Base-by-base conservation (phyloP, 2,329 filamentous ascomycete genomes). In the Ascomycota sp. region DNA sequence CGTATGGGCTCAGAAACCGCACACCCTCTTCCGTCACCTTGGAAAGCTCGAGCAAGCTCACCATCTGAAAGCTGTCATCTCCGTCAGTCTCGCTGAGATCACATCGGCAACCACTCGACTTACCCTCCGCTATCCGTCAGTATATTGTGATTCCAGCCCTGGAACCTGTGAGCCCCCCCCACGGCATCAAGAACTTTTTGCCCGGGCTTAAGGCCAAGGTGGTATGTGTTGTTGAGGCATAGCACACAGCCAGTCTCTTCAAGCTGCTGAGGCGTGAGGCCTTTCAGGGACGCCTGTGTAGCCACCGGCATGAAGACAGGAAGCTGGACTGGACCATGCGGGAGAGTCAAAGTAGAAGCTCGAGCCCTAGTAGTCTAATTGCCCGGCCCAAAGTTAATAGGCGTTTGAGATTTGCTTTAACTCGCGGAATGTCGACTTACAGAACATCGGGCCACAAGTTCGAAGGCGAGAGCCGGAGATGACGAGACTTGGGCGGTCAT, bases 261-360 rank as follows among this genome's bases (percentile, higher is more conserved):
- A 3, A 98, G 63, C 47, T 98, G 89, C 39, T 86, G 75, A 1
- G 86, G 83, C 0, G 89, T 95, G 32, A 98, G 57, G 26, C 89
- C 89, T 50, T 98, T 98, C 24, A 98, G 63, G 0, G 86, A 93
- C 1, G 81, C 89, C 54, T 98, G 89, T 1, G 89, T 98, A 20
- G 89, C 89, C 26, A 98, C 89, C 11, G 89, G 89, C 89, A 98
- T 98, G 54, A 98, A 98, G 34, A 95, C 73, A 7, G 91, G 89
- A 20, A 95, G 68, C 43, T 78, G 70, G 19, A 98, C 85, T 2
- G 76, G 65, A 33, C 89, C 89, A 69, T 98, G 91, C 30, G 89
- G 86, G 19, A 98, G 72, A 28, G 75, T 77, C 31, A 98, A 64
- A 34, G 71, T 73, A 31, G 89, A 89, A 29, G 89, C 89, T 40